Evolutionary conservation across 2,329 filamentous ascomycete species (phyloP).

Genomic region (Verticillium tricorpus): DNA sequence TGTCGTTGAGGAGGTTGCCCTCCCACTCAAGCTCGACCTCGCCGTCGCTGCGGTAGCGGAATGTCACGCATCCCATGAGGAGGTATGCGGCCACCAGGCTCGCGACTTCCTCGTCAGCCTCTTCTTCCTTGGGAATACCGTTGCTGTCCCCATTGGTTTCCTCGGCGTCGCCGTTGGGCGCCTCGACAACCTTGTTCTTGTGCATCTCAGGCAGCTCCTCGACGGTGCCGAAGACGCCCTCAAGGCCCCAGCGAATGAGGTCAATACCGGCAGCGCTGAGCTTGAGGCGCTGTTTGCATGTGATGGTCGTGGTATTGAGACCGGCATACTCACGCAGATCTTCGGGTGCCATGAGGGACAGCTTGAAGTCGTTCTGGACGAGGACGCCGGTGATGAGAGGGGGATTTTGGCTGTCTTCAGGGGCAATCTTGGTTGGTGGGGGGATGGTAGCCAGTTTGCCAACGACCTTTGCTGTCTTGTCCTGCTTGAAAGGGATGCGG

Average conservation of each 20-base stretch:
- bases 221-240: constrained; percentile 88
- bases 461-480: constrained; percentile 94
- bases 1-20: constrained; percentile 95
- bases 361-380: constrained; percentile 96
- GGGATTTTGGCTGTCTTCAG: constrained; percentile 24
- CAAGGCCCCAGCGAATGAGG: constrained; percentile 87
- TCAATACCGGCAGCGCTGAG: constrained; percentile 86
- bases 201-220: constrained; percentile 60
- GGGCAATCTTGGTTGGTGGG: constrained; percentile 48
- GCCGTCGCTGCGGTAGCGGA: constrained; percentile 72
- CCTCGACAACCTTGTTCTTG: constrained; percentile 28
- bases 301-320: constrained; percentile 90
- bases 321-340: constrained; percentile 95
- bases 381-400: constrained; percentile 80
- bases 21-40: constrained; percentile 95
- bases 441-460: constrained; percentile 83
- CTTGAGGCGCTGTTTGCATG: constrained; percentile 85
- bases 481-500: constrained; percentile 88
- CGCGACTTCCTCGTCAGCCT: constrained; percentile 61
- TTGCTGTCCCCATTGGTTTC: constrained; percentile 23
- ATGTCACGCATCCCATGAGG: constrained; percentile 86
- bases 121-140: constrained; percentile 35
- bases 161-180: constrained; percentile 31
- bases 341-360: constrained; percentile 94
- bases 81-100: constrained; percentile 53